A percentile compares a stretch with the other conserved stretches of the same genome.
These are phyloP conservation scores for Zygoascus meyerae DNA, from an alignment of 1,139 yeast genomes.

Conservation along the genomic window DNA sequence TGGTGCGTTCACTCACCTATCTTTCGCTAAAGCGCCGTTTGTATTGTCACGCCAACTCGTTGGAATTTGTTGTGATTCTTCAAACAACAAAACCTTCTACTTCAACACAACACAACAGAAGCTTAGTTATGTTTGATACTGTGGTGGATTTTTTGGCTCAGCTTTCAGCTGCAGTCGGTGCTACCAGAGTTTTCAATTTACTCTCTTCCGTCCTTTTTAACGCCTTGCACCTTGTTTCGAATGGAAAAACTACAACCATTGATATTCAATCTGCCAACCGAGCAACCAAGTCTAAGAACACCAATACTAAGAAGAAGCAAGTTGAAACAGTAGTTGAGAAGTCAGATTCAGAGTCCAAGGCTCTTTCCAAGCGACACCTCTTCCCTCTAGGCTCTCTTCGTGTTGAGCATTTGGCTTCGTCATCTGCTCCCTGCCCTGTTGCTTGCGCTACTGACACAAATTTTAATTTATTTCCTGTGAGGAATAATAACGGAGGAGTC, in stretches of 20 bases:
- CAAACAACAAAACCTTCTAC: too few species aligned
- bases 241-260: too few species aligned
- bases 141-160: conserved; percentile 2
- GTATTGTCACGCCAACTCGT: too few species aligned
- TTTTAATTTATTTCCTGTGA: conserved; percentile 23
- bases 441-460: conserved; percentile 27
- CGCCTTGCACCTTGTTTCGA: not conserved
- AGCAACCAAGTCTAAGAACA: not conserved
- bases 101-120: too few species aligned
- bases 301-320: not conserved
- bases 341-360: not conserved
- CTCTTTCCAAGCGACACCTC: not conserved
- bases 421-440: conserved; percentile 16
- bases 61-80: too few species aligned
- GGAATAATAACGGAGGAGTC: conserved; percentile 22
- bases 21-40: not conserved
- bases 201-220: not conserved
- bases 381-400: conserved; percentile 6
- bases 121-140: conserved; percentile 1
- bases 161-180: conserved; percentile 4
- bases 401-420: not conserved
- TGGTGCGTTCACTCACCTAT: not conserved
- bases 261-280: not conserved
- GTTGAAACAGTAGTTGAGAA: not conserved
- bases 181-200: conserved; percentile 3